Percentiles rank a stretch among this genome's conserved stretches.
These are phyloP conservation scores for Paraphoma sp. DNA, from an alignment of 2,329 filamentous ascomycete species.

Conservation along the genomic window DNA sequence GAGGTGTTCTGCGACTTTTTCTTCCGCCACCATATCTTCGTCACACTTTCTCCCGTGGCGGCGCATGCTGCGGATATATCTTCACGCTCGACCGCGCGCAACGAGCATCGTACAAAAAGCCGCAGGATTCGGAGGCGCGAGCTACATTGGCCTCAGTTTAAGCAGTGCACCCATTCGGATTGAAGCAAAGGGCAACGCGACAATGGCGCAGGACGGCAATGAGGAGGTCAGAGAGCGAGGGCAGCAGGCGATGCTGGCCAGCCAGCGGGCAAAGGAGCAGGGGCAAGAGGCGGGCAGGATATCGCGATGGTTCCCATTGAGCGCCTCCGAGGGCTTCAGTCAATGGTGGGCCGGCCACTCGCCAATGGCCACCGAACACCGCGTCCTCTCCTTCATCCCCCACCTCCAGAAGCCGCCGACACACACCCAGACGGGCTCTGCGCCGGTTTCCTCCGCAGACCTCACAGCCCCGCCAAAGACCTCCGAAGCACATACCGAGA, in stretches of 20 bases:
- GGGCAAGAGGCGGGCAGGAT: slow-evolving; percentile 41
- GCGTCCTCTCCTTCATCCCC: slow-evolving; percentile 84
- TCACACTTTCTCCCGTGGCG: slow-evolving; percentile 29
- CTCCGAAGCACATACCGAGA: slow-evolving; percentile 54
- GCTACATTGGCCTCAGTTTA: slow-evolving; percentile 37
- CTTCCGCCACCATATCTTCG: slow-evolving; percentile 45
- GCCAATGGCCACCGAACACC: slow-evolving; percentile 83
- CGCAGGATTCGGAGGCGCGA: slow-evolving; percentile 40
- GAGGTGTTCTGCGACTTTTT: slow-evolving; percentile 20
- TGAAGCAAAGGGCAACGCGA: slow-evolving; percentile 29
- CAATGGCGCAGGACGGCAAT: slow-evolving; percentile 32
- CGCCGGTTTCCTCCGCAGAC: slow-evolving; percentile 52
- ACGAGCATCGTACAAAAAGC: slow-evolving; percentile 31
- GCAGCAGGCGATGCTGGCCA: slow-evolving; percentile 58
- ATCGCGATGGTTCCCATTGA: slow-evolving; percentile 74
- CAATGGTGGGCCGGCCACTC: slow-evolving; percentile 83
- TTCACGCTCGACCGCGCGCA: slow-evolving; percentile 27
- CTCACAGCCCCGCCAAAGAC: slow-evolving; percentile 44
- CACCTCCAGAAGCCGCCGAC: slow-evolving; percentile 76
- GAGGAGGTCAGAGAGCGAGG: slow-evolving; percentile 30
- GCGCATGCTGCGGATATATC: slow-evolving; percentile 41
- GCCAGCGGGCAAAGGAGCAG: slow-evolving; percentile 53
- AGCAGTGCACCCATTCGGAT: slow-evolving; percentile 35
- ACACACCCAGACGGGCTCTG: slow-evolving; percentile 68
- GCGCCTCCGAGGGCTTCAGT: slow-evolving; percentile 84